A percentile compares a stretch with the other conserved stretches of the same genome.
phyloP scores from a whole-genome alignment of 345 rosid genomes.

The Cardamine resedifolia region DNA sequence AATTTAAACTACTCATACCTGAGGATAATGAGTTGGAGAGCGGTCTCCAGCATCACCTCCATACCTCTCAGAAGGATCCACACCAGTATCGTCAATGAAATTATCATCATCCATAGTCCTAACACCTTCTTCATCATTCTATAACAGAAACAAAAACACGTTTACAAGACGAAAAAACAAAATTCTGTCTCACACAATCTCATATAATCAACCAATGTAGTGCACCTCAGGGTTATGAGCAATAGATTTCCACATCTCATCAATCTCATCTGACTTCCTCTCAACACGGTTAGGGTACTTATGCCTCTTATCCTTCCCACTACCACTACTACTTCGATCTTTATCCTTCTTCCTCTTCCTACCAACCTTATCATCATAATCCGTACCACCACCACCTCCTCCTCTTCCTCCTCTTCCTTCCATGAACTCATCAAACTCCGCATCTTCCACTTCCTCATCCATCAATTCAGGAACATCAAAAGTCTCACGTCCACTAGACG shows the following conservation, averaged over 20 bases:
- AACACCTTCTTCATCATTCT: conserved; percentile 91
- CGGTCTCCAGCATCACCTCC: conserved; percentile 62
- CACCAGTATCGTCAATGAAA: conserved; percentile 88
- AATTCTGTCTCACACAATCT: conserved; percentile 14
- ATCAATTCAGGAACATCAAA: conserved; percentile 47
- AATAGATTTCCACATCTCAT: conserved; percentile 96
- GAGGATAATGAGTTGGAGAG: conserved; percentile 66
- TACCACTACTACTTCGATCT: conserved; percentile 40
- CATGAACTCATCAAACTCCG: conserved; percentile 45
- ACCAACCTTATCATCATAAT: conserved; percentile 43
- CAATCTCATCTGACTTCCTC: conserved; percentile 57
- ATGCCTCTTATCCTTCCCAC: conserved; percentile 58
- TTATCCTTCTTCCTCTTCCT: conserved; percentile 60
- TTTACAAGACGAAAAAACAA: background rate
- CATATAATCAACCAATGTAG: conserved; percentile 1
- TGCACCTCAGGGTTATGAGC: conserved; percentile 87
- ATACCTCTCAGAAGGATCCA: conserved; percentile 81
- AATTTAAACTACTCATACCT: conserved; percentile 19
- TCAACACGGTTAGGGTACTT: conserved; percentile 43
- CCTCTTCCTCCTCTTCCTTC: conserved; percentile 39
- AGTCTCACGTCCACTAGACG: conserved; percentile 38
- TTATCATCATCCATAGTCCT: conserved; percentile 89
- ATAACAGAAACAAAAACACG: conserved; percentile 17
- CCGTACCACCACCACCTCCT: conserved; percentile 36
- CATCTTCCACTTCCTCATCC: conserved; percentile 58